Evolutionary conservation across 2,329 filamentous ascomycete species (phyloP).

Genomic region (Neonectria ditissima): DNA sequence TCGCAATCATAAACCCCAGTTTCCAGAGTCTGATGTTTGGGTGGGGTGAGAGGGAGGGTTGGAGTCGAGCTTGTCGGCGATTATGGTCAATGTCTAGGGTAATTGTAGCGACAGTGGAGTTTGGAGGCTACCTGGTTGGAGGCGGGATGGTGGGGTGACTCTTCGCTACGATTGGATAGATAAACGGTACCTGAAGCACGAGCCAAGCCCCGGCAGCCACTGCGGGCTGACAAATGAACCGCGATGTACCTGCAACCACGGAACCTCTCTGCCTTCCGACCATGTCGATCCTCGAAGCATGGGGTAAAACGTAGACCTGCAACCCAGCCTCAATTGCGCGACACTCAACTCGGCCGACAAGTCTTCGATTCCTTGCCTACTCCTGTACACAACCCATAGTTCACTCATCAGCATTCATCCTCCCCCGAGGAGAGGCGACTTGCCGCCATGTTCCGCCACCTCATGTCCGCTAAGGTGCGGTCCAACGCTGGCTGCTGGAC

Average conservation of each 20-base stretch:
- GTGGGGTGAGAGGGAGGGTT: neutral
- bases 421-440: neutral
- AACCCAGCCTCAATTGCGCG: neutral
- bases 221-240: constrained; percentile 34
- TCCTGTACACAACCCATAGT: neutral
- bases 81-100: neutral
- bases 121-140: constrained; percentile 4
- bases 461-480: constrained; percentile 50
- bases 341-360: neutral
- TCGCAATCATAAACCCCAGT: neutral
- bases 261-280: constrained; percentile 1
- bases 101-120: neutral
- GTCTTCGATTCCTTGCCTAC: neutral
- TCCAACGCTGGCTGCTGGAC: constrained; percentile 69
- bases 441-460: constrained; percentile 43
- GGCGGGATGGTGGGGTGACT: neutral
- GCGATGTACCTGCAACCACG: constrained; percentile 17
- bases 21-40: neutral
- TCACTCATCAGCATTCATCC: neutral
- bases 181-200: constrained; percentile 8
- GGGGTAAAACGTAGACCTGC: constrained; percentile 1
- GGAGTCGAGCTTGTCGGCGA: neutral
- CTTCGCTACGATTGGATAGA: constrained; percentile 1
- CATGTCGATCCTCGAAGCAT: constrained; percentile 32
- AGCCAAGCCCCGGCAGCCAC: neutral